A percentile compares a stretch with the other conserved stretches of the same genome.
Conservation (phyloP, 2,329 filamentous ascomycete genomes). For the Colletotrichum sojae region DNA sequence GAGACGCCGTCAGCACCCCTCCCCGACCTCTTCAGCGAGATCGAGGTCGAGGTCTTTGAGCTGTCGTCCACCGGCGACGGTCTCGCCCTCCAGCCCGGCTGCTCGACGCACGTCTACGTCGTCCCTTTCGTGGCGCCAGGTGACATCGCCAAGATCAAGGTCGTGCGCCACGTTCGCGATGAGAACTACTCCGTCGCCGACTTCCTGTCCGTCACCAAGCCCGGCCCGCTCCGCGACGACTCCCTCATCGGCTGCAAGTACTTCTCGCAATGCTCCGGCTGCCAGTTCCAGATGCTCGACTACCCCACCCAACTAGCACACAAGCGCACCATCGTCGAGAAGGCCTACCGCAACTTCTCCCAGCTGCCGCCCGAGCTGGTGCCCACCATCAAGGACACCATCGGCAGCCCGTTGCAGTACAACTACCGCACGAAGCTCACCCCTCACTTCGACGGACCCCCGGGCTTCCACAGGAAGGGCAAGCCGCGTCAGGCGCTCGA, state of each 20-base stretch:
- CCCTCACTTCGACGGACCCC: conserved; percentile 91
- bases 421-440: conserved; percentile 97
- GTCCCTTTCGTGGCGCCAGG: conserved; percentile 92
- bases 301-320: conserved; percentile 88
- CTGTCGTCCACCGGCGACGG: conserved; percentile 95
- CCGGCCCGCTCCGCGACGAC: conserved; percentile 84
- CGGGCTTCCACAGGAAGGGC: conserved; percentile 65
- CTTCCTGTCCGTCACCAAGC: conserved; percentile 81
- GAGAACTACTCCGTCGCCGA: conserved; percentile 84
- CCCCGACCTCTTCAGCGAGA: conserved; percentile 79
- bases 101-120: conserved; percentile 79
- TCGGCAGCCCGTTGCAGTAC: conserved; percentile 91
- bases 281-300: conserved; percentile 97
- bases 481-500: conserved; percentile 65
- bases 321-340: conserved; percentile 89
- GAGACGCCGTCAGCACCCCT: conserved; percentile 52
- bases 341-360: conserved; percentile 93
- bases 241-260: conserved; percentile 85
- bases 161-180: conserved; percentile 77
- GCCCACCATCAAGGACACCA: conserved; percentile 84
- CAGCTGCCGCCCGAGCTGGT: conserved; percentile 82
- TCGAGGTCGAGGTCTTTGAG: conserved; percentile 84
- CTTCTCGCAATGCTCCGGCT: conserved; percentile 89
- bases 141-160: conserved; percentile 83
- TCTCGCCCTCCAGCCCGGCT: conserved; percentile 78